These are phyloP conservation scores for Raphanus hybrid DNA, from an alignment of 441 rosid genomes.

Conservation along the genomic window DNA sequence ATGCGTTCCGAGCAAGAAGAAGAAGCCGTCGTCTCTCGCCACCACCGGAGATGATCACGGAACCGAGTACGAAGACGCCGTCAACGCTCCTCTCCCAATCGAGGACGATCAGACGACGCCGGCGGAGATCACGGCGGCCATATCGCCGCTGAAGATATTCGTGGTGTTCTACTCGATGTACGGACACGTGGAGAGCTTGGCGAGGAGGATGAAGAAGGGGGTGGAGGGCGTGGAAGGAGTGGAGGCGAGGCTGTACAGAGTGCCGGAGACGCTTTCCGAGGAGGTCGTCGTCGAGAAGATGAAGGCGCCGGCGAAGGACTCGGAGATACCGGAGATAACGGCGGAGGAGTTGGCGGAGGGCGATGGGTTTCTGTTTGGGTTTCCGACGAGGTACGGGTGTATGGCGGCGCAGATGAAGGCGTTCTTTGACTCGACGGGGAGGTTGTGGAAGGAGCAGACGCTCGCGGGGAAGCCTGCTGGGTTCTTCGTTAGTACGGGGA, in stretches of 20 bases:
- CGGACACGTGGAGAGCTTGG: conserved; percentile 92
- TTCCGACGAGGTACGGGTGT: conserved; percentile 90
- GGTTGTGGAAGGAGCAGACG: conserved; percentile 80
- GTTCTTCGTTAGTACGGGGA: conserved; percentile 91
- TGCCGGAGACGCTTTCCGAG: conserved; percentile 74
- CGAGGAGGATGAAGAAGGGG: conserved; percentile 90
- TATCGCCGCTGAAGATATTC: conserved; percentile 53
- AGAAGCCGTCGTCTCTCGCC: conserved; percentile 49
- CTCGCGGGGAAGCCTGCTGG: conserved; percentile 95
- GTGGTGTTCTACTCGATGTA: conserved; percentile 92
- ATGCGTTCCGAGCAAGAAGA: conserved; percentile 94
- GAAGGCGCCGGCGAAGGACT: conserved; percentile 74
- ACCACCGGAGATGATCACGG: conserved; percentile 41
- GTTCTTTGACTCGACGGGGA: conserved; percentile 83
- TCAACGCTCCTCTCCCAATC: conserved; percentile 48
- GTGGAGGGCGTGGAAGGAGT: conserved; percentile 79
- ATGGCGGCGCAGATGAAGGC: conserved; percentile 99
- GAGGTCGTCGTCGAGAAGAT: conserved; percentile 72
- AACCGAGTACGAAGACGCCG: conserved; percentile 11
- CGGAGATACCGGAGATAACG: conserved; percentile 58
- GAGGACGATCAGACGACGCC: conserved; percentile 43
- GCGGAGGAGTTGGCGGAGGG: conserved; percentile 67
- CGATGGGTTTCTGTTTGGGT: conserved; percentile 83
- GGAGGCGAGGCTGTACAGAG: conserved; percentile 67
- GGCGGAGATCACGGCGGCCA: background rate